A percentile compares a stretch with the other conserved stretches of the same genome.
Conservation (phyloP, 2,329 filamentous ascomycete genomes). For the Dichotomopilus funicola region DNA sequence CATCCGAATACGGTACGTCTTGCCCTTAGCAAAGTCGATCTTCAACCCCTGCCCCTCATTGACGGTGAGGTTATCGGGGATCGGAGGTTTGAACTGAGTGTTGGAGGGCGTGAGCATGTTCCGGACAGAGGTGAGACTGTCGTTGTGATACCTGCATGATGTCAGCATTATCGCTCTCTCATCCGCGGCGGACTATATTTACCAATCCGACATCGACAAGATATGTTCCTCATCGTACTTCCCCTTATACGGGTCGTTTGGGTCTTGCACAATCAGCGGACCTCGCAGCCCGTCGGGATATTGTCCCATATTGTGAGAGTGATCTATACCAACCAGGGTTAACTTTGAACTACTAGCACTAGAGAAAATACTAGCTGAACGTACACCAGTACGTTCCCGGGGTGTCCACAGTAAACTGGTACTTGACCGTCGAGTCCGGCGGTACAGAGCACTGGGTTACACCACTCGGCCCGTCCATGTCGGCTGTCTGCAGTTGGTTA, state of each 20-base stretch:
- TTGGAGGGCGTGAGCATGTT: constrained; percentile 37
- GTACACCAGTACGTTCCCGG: constrained; percentile 44
- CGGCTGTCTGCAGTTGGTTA: constrained; percentile 43
- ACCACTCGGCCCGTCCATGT: constrained; percentile 53
- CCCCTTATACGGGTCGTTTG: constrained; percentile 44
- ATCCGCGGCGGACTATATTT: not conserved
- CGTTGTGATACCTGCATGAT: constrained; percentile 35
- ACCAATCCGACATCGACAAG: constrained; percentile 41
- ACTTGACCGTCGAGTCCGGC: constrained; percentile 46
- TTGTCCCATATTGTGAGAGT: constrained; percentile 58
- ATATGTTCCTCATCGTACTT: constrained; percentile 53
- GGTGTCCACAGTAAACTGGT: constrained; percentile 42
- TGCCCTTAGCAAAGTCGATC: constrained; percentile 34
- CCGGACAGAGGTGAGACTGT: constrained; percentile 33
- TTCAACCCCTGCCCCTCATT: constrained; percentile 37
- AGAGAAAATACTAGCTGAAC: constrained; percentile 5
- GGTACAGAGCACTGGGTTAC: constrained; percentile 50
- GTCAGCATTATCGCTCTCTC: not conserved
- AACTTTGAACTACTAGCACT: not conserved
- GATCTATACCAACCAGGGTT: constrained; percentile 34
- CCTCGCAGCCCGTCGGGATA: constrained; percentile 63
- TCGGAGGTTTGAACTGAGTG: constrained; percentile 34
- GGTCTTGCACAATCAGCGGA: constrained; percentile 54
- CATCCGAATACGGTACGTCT: constrained; percentile 42
- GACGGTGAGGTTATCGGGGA: constrained; percentile 36